Conservation (phyloP, 2,329 filamentous ascomycete genomes). For the Fragosphaeria purpurea region DNA sequence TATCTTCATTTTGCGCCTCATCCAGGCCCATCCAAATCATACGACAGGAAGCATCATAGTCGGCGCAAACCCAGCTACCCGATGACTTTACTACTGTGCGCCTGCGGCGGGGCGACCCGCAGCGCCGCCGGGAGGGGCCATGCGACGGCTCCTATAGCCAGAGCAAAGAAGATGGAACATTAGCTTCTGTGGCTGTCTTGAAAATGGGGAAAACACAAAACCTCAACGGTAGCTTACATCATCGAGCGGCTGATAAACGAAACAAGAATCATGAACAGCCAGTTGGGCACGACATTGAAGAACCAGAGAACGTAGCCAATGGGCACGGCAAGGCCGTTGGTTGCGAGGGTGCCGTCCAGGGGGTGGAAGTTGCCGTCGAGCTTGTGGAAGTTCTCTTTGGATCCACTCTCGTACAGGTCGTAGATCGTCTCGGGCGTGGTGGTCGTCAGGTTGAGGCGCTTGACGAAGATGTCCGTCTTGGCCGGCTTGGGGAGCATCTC, state of each 20-base stretch:
- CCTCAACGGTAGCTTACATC: slow-evolving; percentile 49
- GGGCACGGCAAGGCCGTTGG: slow-evolving; percentile 52
- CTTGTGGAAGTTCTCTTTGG: slow-evolving; percentile 28
- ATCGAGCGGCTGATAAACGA: slow-evolving; percentile 63
- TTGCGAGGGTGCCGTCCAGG: slow-evolving; percentile 56
- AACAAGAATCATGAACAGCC: slow-evolving; percentile 68
- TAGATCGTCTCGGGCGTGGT: slow-evolving; percentile 54
- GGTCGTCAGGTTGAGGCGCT: slow-evolving; percentile 59
- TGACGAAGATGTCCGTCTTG: slow-evolving; percentile 52
- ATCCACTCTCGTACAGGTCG: slow-evolving; percentile 43
- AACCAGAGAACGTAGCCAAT: slow-evolving; percentile 59
- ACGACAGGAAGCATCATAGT: no score
- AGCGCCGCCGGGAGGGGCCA: slow-evolving; percentile 15
- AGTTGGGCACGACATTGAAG: slow-evolving; percentile 58
- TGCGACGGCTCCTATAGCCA: slow-evolving; percentile 25
- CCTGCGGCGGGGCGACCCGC: slow-evolving; percentile 14
- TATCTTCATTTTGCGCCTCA: no score
- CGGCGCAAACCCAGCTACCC: no score
- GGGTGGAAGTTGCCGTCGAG: slow-evolving; percentile 65
- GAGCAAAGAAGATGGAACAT: slow-evolving; percentile 14
- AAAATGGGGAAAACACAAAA: no score
- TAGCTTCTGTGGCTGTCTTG: no score
- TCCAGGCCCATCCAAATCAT: no score
- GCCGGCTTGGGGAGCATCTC: slow-evolving; percentile 55
- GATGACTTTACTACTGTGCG: not conserved